Evolutionary conservation across 345 rosid genomes (phyloP).

Genomic region (Raphanus sativus): DNA sequence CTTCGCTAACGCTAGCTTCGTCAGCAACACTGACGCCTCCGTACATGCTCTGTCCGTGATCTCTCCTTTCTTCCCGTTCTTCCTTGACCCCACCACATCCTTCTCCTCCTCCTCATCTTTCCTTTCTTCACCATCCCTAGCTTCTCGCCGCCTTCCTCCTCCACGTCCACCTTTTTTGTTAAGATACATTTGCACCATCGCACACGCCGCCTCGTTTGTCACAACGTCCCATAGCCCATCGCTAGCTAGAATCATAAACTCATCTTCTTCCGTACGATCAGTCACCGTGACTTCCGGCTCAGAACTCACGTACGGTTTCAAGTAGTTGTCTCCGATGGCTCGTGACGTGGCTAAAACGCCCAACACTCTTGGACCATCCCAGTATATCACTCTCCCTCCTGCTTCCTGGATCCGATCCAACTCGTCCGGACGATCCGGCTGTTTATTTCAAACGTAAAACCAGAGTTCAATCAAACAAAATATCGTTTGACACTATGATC

Average conservation of each 20-base stretch:
- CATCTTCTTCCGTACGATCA: constrained; percentile 69
- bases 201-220: constrained; percentile 73
- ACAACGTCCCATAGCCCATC: constrained; percentile 97
- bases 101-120: background rate
- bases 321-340: constrained; percentile 86
- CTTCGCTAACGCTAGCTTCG: constrained; percentile 75
- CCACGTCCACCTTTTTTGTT: constrained; percentile 11
- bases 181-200: constrained; percentile 66
- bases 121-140: constrained; percentile 17
- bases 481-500: background rate
- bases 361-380: constrained; percentile 83
- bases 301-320: constrained; percentile 84
- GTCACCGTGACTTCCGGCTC: constrained; percentile 75
- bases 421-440: constrained; percentile 97
- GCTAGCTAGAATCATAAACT: constrained; percentile 74
- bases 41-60: constrained; percentile 57
- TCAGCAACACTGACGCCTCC: constrained; percentile 69
- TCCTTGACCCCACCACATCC: constrained; percentile 25
- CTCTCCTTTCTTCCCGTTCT: constrained; percentile 40
- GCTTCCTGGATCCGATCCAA: constrained; percentile 68
- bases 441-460: constrained; percentile 4
- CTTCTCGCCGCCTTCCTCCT: constrained; percentile 12
- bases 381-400: constrained; percentile 83
- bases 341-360: constrained; percentile 93
- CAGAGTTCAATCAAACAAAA: background rate